Percentiles rank a stretch among this genome's conserved stretches.
Conservation (phyloP, 306 rosid species). For the Lithocarpus polystachyus region DNA sequence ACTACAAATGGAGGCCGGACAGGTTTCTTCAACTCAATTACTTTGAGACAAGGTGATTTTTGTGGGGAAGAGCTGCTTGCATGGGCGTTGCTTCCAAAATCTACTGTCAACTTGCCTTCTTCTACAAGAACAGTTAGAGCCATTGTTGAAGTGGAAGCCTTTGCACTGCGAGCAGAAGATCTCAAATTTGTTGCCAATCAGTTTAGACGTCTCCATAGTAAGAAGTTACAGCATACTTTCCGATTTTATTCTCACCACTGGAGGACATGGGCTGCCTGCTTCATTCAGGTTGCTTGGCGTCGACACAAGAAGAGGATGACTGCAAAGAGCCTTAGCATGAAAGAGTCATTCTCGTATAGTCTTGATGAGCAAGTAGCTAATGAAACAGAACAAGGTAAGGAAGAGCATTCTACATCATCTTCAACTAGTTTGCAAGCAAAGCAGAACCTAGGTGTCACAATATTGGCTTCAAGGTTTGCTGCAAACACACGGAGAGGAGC, state of each 20-base stretch:
- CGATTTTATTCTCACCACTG: conserved; percentile 92
- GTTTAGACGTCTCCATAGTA: conserved; percentile 84
- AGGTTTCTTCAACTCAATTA: conserved; percentile 82
- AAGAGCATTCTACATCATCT: conserved; percentile 10
- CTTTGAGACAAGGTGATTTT: conserved; percentile 79
- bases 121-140: conserved; percentile 91
- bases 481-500: conserved; percentile 78
- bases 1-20: conserved; percentile 90
- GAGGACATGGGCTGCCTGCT: conserved; percentile 97
- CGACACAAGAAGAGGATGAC: conserved; percentile 56
- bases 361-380: conserved; percentile 24
- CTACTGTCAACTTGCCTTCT: conserved; percentile 73
- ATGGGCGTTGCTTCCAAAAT: conserved; percentile 94
- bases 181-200: conserved; percentile 93
- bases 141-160: conserved; percentile 84
- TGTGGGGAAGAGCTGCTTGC: conserved; percentile 95
- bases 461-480: conserved; percentile 78
- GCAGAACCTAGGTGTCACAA: conserved; percentile 62
- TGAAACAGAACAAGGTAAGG: conserved; percentile 24
- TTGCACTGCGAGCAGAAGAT: conserved; percentile 85
- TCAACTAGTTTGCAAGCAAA: conserved; percentile 51
- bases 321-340: conserved; percentile 56
- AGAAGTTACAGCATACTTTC: conserved; percentile 86
- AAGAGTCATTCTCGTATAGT: conserved; percentile 40
- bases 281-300: conserved; percentile 88